phyloP scores from a whole-genome alignment of 345 rosid species.

The Gynandropsis gynandra region DNA sequence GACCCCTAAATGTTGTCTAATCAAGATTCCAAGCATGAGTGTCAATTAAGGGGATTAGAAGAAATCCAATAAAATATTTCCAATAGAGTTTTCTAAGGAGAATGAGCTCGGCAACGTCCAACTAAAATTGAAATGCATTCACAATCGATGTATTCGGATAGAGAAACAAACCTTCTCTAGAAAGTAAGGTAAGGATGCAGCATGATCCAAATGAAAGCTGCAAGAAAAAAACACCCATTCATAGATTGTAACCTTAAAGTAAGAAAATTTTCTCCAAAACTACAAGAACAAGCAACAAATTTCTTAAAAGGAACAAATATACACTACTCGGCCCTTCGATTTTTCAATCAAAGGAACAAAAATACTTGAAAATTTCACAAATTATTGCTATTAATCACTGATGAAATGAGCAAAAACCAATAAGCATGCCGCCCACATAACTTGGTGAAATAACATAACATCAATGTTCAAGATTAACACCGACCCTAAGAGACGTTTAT shows the following conservation, averaged over 20 bases:
- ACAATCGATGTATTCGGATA: not conserved
- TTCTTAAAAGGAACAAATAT: not conserved
- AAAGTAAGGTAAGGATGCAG: constrained; percentile 92
- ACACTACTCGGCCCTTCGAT: not conserved
- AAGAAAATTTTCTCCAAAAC: not conserved
- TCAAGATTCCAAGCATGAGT: constrained; percentile 6
- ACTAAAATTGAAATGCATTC: not conserved
- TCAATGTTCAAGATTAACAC: not conserved
- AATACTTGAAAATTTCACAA: not conserved
- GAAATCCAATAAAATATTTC: no score
- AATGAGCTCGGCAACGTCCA: constrained; percentile 14
- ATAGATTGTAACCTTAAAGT: constrained; percentile 5
- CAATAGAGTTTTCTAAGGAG: no score
- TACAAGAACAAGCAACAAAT: not conserved
- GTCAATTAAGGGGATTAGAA: no score
- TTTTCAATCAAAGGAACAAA: constrained; percentile 2
- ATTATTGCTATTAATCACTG: not conserved
- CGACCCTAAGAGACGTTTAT: not conserved
- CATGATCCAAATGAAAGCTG: constrained; percentile 99
- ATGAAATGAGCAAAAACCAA: not conserved
- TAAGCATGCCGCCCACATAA: not conserved
- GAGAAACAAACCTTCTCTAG: constrained; percentile 68
- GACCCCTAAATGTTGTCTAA: constrained; percentile 84
- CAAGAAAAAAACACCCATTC: constrained; percentile 21
- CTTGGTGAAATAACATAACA: not conserved